Evolutionary conservation across 192 early-diverging fungal species (phyloP), one percentile per base, ranked within the genome.

Genomic region (Podila epicladia): DNA sequence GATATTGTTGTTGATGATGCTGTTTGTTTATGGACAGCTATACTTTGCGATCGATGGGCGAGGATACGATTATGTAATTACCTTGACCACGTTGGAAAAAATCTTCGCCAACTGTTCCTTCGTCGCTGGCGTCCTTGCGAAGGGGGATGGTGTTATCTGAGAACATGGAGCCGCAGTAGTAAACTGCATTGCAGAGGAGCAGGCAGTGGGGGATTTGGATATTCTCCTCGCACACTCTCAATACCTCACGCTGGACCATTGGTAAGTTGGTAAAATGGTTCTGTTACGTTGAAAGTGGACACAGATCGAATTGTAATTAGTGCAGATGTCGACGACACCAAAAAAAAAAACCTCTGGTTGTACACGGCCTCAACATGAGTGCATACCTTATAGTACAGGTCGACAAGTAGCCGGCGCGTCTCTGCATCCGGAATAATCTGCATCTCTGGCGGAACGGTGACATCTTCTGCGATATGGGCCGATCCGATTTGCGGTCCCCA

Each of bases 151-250:
- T 61, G 59, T 70, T 70, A 29, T 51, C 20, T 12, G 68, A 70
- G 49, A 62, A 70, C 68, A 70, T 70, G 12, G 68, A 70, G 20
- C 68, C 68, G 24, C 68, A 70, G 45, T 70, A 70, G 57, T 65
- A 80, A 41, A 80, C 77, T 17, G 77, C 70, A 28, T 80, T 80
- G 37, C 77, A 80, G n/a, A 80, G 65, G 26, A 80, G 62, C 11
- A 80, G 49, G 26, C 77, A 80, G 51, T 80, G 77, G 5, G 77
- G 77, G 38, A 80, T 72, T 26, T 73, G 77, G 26, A 73, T 73
- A 41, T 80, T 80, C 55, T 80, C 62, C 66, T 73, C 65, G 33
- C 77, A 80, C 12, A 80, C 77, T n/a, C 71, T 26, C 4, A 80
- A 66, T 2, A 80, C 77, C 32, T 65, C 77, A 2, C 66, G 70